Evolutionary conservation across 176 grass and related monocot species (phyloP), one percentile per base, ranked within the genome.

Genomic region (Dendrocalamus sinicus): DNA sequence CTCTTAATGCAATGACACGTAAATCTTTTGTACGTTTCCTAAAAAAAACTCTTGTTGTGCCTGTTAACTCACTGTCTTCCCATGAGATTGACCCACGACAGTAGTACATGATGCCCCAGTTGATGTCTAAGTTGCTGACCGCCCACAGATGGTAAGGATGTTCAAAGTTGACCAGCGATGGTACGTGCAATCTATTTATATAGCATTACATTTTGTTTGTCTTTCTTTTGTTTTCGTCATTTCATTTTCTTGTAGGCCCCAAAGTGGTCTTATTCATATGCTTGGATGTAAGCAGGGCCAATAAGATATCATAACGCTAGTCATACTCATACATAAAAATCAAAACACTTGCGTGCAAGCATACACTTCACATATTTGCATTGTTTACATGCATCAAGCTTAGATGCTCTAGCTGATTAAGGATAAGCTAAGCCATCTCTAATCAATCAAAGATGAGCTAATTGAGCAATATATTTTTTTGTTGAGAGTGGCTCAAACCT

Each of bases 401-500:
- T 35, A 39, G 37, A 19, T 7, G 53, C 53, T 55, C 16, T 67
- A 32, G 26, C 26, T 65, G 22, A 65, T 32, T 1, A 65, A 14
- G 32, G 3, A 3, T 26, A 65, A 14, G 12, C 4, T 30, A 30
- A n/a, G 62, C 10, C 32, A 32, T 48, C 37, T 61, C 54, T 60
- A 9, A 45, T 12, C 14, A 26, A 44, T 17, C 4, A 14, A 26
- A 24, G 20, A 3, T 44, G 75, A 44, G 12, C 13, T 2, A 24
- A 0, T 58, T 22, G 1, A 16, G 35, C 30, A 6, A 75, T 22
- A 11, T 26, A 28, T 24, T 26, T 12, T 12, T 23, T 6, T 8
- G 40, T 78, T 46, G 39, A 28, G 35, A n/a, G 61, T 53, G 39
- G 45, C 19, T 67, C 20, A 12, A 88, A 98, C 95, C 96, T 98